phyloP scores from a whole-genome alignment of 768 basidiomycete species.

The Leucocoprinus sp. region DNA sequence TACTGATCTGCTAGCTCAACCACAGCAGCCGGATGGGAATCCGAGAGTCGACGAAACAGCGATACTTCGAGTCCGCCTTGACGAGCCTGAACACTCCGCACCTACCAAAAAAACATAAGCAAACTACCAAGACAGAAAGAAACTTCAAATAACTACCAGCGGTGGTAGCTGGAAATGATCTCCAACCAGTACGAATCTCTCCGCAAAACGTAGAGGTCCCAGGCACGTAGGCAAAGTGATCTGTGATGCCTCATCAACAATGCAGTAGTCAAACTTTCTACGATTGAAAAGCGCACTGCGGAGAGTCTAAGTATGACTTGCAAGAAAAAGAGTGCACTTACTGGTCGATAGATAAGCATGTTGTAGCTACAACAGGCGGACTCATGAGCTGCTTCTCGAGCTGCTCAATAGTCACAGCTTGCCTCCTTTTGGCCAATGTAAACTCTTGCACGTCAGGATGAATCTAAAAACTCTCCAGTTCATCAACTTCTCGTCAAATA shows the following conservation, averaged over 20 bases:
- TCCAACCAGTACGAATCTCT: slow-evolving; percentile 90
- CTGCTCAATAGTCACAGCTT: slow-evolving; percentile 67
- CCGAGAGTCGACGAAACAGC: slow-evolving; percentile 82
- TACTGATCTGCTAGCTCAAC: slow-evolving; percentile 86
- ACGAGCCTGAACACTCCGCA: slow-evolving; percentile 71
- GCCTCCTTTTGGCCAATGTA: slow-evolving; percentile 50
- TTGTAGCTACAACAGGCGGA: slow-evolving; percentile 93
- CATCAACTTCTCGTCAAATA: not conserved
- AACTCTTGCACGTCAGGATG: slow-evolving; percentile 73
- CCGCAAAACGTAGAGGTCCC: slow-evolving; percentile 85
- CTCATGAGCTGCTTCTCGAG: slow-evolving; percentile 76
- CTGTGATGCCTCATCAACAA: slow-evolving; percentile 97
- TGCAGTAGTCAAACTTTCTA: slow-evolving; percentile 90
- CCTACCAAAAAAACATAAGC: slow-evolving; percentile 34
- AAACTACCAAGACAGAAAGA: not conserved
- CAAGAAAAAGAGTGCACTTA: slow-evolving; percentile 28
- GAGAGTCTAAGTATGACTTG: not conserved
- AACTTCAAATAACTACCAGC: slow-evolving; percentile 42
- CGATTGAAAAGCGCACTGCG: slow-evolving; percentile 75
- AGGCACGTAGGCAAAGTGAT: slow-evolving; percentile 94
- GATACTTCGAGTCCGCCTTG: slow-evolving; percentile 84
- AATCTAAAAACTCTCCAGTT: slow-evolving; percentile 42
- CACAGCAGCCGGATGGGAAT: slow-evolving; percentile 79
- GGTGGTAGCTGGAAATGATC: slow-evolving; percentile 98
- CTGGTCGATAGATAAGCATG: slow-evolving; percentile 92